A percentile compares a stretch with the other conserved stretches of the same genome.
phyloP scores from a whole-genome alignment of 1,284 basidiomycete genomes.

The Cryptococcus deneoformans region DNA sequence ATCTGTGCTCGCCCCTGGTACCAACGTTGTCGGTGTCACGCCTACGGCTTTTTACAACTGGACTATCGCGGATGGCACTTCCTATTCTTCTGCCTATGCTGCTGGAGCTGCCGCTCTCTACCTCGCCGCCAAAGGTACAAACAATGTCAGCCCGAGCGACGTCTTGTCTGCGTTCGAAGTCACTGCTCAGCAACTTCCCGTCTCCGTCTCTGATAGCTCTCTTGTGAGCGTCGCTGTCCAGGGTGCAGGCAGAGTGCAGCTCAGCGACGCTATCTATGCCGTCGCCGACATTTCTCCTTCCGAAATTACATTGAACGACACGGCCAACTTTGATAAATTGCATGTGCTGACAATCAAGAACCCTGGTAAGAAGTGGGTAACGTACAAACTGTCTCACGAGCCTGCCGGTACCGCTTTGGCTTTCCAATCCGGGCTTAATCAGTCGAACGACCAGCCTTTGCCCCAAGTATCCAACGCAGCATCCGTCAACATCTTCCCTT shows the following conservation, averaged over 20 bases:
- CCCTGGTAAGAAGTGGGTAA: constrained; percentile 20
- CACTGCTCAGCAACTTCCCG: constrained; percentile 57
- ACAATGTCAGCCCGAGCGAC: constrained; percentile 43
- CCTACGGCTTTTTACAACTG: constrained; percentile 30
- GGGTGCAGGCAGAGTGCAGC: constrained; percentile 65
- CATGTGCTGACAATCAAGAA: constrained; percentile 46
- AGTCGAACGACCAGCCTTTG: constrained; percentile 30
- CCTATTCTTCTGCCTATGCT: constrained; percentile 60
- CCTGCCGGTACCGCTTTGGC: constrained; percentile 31
- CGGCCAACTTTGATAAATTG: constrained; percentile 56
- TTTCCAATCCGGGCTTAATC: constrained; percentile 24
- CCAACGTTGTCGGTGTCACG: constrained; percentile 45
- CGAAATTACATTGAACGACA: constrained; percentile 67
- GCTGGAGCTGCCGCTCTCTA: constrained; percentile 66
- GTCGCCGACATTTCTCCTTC: constrained; percentile 59
- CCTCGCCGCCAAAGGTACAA: constrained; percentile 56
- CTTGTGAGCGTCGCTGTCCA: constrained; percentile 62
- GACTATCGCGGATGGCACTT: constrained; percentile 50
- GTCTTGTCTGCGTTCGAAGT: constrained; percentile 60
- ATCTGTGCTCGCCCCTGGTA: constrained; percentile 60
- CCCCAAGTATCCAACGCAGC: constrained; percentile 24
- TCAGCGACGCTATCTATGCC: constrained; percentile 60
- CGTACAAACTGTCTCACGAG: constrained; percentile 30
- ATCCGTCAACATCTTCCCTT: constrained; percentile 30
- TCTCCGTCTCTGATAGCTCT: constrained; percentile 55